Base-by-base conservation (phyloP, 331 rosid species). In the Stylosanthes scabra region DNA sequence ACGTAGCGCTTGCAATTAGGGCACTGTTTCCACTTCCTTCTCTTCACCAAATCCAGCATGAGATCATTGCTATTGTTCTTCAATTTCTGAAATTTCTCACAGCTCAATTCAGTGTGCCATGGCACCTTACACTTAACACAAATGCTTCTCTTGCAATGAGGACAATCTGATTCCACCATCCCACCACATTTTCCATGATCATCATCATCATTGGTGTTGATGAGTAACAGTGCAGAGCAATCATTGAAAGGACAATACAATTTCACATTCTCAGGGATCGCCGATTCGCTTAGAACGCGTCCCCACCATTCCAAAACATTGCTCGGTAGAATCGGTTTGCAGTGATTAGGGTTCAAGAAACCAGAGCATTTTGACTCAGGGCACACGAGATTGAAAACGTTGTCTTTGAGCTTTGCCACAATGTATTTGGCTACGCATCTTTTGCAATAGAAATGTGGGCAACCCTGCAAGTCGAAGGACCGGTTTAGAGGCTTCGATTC, bases 221-320 rank as follows among this genome's bases (percentile, higher is more conserved):
- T 45, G 14, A 82, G 28, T 68, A 84, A 15, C 65, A 78, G 20
- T 1, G 81, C 81, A 0, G 85, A 78, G 55, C 91, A 89, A 51
- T 81, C 85, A 74, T 70, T 41, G 10, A 4, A 82, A 2, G 91
- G 94, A 59, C 94, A 89, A 31, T 84, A 89, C 2, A 81, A 78
- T 55, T 76, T 89, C 7, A 67, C 58, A 7, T 64, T 60, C 40
- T 50, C 76, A 8, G 68, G 79, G 49, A 86, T 74, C 64, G 34
- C 13, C 0, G 89, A 74, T 66, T 89, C 89, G n/a, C 84, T 74
- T 27, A 86, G 16, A 1, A 78, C 82, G 3, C 16, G 66, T 2
- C 78, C 82, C 94, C 94, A 89, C 70, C 69, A 28, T 2, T 39
- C 59, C 7, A 74, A 76, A 16, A 83, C 80, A 31, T 68, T 42